A percentile compares a stretch with the other conserved stretches of the same genome.
These are phyloP conservation scores for Endocalyx cinctus DNA, from an alignment of 2,329 filamentous ascomycete genomes.

Conservation along the genomic window DNA sequence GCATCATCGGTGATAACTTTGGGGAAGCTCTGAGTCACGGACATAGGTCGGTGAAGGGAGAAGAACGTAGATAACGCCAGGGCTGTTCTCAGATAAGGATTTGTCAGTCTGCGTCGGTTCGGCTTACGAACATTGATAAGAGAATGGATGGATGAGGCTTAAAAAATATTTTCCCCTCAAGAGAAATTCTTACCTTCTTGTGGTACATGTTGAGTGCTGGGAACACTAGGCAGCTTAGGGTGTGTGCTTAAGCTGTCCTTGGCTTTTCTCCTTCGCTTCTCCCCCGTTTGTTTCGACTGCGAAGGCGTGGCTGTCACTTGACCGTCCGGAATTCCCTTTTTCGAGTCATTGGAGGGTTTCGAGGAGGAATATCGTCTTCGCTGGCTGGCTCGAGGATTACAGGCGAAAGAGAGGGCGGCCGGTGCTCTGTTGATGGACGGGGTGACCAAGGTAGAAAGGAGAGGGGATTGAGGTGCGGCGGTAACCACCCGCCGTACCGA, in stretches of 20 bases:
- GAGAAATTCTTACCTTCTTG: too few relatives aligned
- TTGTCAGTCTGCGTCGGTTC: too few relatives aligned
- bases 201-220: constrained; percentile 68
- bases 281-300: constrained; percentile 40
- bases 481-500: constrained; percentile 52
- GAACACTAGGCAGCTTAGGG: constrained; percentile 65
- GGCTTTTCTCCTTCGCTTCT: constrained; percentile 56
- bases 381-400: constrained; percentile 40
- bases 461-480: constrained; percentile 40
- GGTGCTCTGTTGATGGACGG: constrained; percentile 37
- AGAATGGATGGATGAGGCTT: background rate
- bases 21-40: constrained; percentile 76
- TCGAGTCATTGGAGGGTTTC: constrained; percentile 56
- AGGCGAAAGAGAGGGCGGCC: constrained; percentile 30
- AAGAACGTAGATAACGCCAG: constrained; percentile 90
- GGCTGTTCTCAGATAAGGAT: too few relatives aligned
- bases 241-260: constrained; percentile 48
- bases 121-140: constrained; percentile 17
- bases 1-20: constrained; percentile 65
- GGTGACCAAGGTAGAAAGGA: constrained; percentile 38
- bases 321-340: constrained; percentile 45
- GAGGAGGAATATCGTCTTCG: constrained; percentile 54
- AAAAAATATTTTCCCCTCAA: too few relatives aligned
- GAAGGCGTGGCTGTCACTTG: constrained; percentile 44
- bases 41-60: constrained; percentile 91